Evolutionary conservation across 2,329 filamentous ascomycete genomes (phyloP), one percentile per base, ranked within the genome.

Genomic region (Hypocrella siamensis): DNA sequence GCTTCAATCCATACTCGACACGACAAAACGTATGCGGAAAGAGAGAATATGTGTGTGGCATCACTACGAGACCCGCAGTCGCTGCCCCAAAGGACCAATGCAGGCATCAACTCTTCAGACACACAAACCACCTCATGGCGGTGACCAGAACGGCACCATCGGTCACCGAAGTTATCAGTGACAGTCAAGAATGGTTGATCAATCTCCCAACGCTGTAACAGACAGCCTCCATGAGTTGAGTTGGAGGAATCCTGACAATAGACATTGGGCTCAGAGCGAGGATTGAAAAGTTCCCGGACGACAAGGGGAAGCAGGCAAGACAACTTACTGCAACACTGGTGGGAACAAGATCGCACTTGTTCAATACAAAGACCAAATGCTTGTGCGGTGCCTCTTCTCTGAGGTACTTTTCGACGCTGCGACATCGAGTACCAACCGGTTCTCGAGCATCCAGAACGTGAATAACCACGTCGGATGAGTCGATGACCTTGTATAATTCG

Each of bases 141-240:
- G 61, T 70, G 48, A 67, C 82, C 90, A 96, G 84, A 75, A 96
- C 86, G 85, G 81, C 67, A 70, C 65, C 65, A 63, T 79, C 80
- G 76, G 70, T 67, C 72, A 66, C 46, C 46, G 51, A 49, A 48
- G 48, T 33, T 44, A 53, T 42, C 48, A 43, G 36, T 26, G 40
- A 46, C 50, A 48, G 42, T 52, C 44, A 52, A 55, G 47, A 51
- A 44, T 62, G 67, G 66, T 54, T 49, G 52, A 4, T 30, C 65
- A 57, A 76, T 98, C 73, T 96, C 78, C 90, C 90, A 94, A 83
- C 75, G 79, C 79, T 84, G 82, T 98, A 98, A 98, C 90, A 92
- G 86, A 83, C 70, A 60, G 65, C 73, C 76, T 77, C 79, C 82
- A 90, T 75, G 55, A 67, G 65, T 60, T 53, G 56, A 60, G 68